Conservation (phyloP, 306 rosid species). For the Sesbania bispinosa region DNA sequence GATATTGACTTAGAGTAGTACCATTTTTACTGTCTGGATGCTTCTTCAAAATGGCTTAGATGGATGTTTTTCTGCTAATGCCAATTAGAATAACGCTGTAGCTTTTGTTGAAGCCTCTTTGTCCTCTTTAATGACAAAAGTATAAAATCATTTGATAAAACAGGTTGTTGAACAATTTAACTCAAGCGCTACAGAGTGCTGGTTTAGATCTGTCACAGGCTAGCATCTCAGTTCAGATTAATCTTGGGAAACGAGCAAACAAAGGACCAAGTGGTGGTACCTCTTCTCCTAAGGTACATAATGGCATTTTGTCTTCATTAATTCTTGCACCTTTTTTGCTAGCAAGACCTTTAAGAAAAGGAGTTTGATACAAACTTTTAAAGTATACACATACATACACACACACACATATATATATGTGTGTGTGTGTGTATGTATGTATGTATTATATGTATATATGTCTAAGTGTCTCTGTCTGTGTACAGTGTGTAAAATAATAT, state of each 20-base stretch:
- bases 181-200: slow-evolving; percentile 86
- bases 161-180: slow-evolving; percentile 82
- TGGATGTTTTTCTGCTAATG: neutral
- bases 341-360: neutral
- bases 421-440: no score
- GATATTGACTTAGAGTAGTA: neutral
- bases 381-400: no score
- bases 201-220: slow-evolving; percentile 93
- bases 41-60: slow-evolving; percentile 11
- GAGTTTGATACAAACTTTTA: neutral
- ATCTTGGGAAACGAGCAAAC: slow-evolving; percentile 82
- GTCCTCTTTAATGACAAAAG: neutral
- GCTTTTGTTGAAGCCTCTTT: neutral
- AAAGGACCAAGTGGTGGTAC: slow-evolving; percentile 36
- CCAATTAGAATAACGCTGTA: neutral
- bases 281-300: slow-evolving; percentile 60
- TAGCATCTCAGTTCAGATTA: slow-evolving; percentile 84
- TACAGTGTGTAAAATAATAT: no score
- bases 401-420: no score
- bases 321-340: slow-evolving; percentile 4
- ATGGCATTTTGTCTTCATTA: neutral
- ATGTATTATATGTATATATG: no score
- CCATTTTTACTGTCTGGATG: neutral
- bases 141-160: slow-evolving; percentile 23
- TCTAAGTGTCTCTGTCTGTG: no score